Evolutionary conservation across 805 yeast genomes (phyloP).

Genomic region (Maudiozyma pseudohumilis): DNA sequence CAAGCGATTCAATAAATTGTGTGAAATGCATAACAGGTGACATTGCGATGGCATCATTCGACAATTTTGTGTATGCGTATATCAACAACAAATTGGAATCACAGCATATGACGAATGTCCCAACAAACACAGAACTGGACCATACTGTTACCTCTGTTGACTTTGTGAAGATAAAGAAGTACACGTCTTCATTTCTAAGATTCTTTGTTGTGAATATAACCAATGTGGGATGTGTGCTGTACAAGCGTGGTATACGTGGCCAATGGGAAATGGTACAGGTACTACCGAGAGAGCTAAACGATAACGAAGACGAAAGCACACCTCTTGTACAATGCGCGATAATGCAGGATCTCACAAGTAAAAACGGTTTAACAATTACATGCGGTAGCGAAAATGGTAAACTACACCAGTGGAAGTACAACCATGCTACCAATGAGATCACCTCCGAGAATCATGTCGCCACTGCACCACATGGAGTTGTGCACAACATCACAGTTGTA

Average conservation of each 20-base stretch:
- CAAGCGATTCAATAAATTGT: constrained; percentile 5
- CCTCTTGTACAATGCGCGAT: constrained; percentile 13
- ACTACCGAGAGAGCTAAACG: neutral
- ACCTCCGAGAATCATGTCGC: constrained; percentile 4
- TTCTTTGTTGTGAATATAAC: constrained; percentile 10
- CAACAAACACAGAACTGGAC: neutral
- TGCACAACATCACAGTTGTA: constrained; percentile 5
- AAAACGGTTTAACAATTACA: constrained; percentile 6
- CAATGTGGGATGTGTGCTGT: constrained; percentile 16
- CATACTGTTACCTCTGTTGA: constrained; percentile 8
- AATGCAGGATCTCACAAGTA: constrained; percentile 1
- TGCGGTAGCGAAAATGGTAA: constrained; percentile 18
- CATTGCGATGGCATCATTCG: constrained; percentile 8
- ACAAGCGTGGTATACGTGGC: constrained; percentile 13
- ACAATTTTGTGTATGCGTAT: constrained; percentile 9
- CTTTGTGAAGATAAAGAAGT: constrained; percentile 10
- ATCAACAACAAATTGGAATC: constrained; percentile 6
- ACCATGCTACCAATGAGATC: constrained; percentile 8
- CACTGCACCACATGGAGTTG: neutral
- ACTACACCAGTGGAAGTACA: constrained; percentile 12
- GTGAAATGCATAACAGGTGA: constrained; percentile 2
- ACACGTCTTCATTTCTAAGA: constrained; percentile 6
- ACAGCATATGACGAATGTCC: neutral
- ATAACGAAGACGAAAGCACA: constrained; percentile 3
- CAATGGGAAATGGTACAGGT: constrained; percentile 13